Evolutionary conservation across 305 asterid genomes (phyloP).

Genomic region (Petunia hybrid): DNA sequence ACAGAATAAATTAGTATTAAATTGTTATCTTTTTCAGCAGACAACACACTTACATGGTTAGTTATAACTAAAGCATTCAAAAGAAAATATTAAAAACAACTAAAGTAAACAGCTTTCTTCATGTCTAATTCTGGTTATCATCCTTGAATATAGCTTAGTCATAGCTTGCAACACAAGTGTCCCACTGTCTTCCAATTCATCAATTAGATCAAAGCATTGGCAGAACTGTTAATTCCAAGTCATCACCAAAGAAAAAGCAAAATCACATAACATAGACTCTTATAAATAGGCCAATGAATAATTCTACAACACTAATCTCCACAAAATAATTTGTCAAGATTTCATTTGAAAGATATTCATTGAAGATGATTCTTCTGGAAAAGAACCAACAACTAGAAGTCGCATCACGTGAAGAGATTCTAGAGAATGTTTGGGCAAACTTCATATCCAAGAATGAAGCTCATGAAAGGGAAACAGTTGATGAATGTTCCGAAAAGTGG

Average conservation of each 20-base stretch:
- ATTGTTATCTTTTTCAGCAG: constrained; percentile 35
- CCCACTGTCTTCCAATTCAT: constrained; percentile 47
- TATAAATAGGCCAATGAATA: constrained; percentile 11
- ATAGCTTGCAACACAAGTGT: constrained; percentile 54
- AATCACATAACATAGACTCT: background rate
- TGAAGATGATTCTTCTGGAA: constrained; percentile 9
- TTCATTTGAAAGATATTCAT: constrained; percentile 9
- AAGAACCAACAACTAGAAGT: constrained; percentile 9
- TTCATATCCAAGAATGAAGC: constrained; percentile 52
- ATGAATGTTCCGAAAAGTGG: constrained; percentile 38
- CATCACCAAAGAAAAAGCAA: background rate
- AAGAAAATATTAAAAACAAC: constrained; percentile 33
- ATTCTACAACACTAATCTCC: background rate
- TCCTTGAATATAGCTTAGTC: constrained; percentile 62
- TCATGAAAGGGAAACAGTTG: background rate
- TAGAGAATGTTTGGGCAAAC: constrained; percentile 81
- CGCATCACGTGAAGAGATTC: constrained; percentile 44
- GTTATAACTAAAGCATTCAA: constrained; percentile 30
- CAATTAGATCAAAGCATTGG: constrained; percentile 18
- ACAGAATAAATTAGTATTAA: background rate
- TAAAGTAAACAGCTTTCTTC: constrained; percentile 43
- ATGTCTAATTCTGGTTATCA: constrained; percentile 52
- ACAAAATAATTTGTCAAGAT: too few relatives aligned
- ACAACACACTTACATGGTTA: constrained; percentile 44
- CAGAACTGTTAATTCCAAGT: constrained; percentile 26